Percentiles rank a stretch among this genome's conserved stretches.
Conservation (phyloP, 75 land plant genomes). For the Picea sitchensis region DNA sequence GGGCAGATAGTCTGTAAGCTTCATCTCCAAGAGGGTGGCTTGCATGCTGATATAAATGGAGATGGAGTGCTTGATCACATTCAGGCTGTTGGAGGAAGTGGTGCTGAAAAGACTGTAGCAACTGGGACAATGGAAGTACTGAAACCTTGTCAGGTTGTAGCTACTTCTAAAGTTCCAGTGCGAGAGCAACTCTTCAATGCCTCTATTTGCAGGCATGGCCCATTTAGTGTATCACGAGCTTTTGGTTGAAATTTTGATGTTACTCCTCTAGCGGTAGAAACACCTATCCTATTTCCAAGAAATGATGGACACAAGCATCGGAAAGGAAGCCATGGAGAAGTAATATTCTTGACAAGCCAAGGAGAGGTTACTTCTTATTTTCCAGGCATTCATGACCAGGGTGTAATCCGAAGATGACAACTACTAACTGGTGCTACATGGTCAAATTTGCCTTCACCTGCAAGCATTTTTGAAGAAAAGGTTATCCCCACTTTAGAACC, state of each 20-base stretch:
- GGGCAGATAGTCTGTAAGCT: conserved; percentile 88
- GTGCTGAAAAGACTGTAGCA: too few species aligned
- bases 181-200: conserved; percentile 74
- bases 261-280: conserved; percentile 67
- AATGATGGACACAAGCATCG: conserved; percentile 80
- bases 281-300: conserved; percentile 77
- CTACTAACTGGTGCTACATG: too few species aligned
- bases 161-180: too few species aligned
- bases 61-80: too few species aligned
- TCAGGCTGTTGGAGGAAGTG: too few species aligned
- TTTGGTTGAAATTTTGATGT: conserved; percentile 44
- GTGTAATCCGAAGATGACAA: conserved; percentile 44
- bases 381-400: conserved; percentile 68
- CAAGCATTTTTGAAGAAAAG: too few species aligned
- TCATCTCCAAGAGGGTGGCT: too few species aligned
- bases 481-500: too few species aligned
- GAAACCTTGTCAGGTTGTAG: too few species aligned
- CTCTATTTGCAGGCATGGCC: conserved; percentile 81
- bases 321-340: conserved; percentile 88
- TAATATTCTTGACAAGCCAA: conserved; percentile 84
- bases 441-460: too few species aligned
- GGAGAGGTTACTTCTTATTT: conserved; percentile 96
- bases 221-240: conserved; percentile 54
- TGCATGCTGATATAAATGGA: too few species aligned
- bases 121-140: too few species aligned